phyloP scores from a whole-genome alignment of 2,329 filamentous ascomycete genomes.

The Hypocreales sp. region DNA sequence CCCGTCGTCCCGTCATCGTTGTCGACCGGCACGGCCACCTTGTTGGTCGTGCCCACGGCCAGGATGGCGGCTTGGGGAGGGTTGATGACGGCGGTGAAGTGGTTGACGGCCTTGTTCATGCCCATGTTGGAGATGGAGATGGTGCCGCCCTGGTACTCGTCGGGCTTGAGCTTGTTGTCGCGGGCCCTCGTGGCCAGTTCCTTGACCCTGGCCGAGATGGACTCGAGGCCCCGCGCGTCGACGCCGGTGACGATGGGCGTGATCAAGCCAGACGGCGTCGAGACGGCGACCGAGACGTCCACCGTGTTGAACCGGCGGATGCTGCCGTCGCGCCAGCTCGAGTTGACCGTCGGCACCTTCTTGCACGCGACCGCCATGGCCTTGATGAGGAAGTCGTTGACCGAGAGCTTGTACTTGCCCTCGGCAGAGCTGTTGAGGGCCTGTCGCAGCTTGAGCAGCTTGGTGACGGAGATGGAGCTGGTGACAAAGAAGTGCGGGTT shows the following conservation, averaged over 20 bases:
- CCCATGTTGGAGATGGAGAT: conserved; percentile 99
- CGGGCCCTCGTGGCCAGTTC: conserved; percentile 92
- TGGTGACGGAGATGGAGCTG: conserved; percentile 76
- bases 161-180: conserved; percentile 96
- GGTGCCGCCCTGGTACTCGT: conserved; percentile 97
- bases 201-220: conserved; percentile 83
- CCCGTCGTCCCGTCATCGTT: conserved; percentile 61
- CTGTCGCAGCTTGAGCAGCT: conserved; percentile 90
- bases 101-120: conserved; percentile 93
- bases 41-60: conserved; percentile 85
- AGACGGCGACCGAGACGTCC: conserved; percentile 90
- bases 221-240: conserved; percentile 70
- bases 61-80: conserved; percentile 93
- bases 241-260: conserved; percentile 92
- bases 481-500: conserved; percentile 99
- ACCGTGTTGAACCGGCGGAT: conserved; percentile 90
- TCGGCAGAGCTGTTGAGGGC: conserved; percentile 80
- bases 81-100: conserved; percentile 98
- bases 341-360: conserved; percentile 94
- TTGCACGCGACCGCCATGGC: conserved; percentile 74
- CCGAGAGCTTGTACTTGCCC: conserved; percentile 97
- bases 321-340: conserved; percentile 77
- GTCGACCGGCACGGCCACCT: conserved; percentile 81
- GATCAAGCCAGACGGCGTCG: conserved; percentile 86
- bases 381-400: conserved; percentile 99